These are phyloP conservation scores for Tillandsia fasciculata DNA, from an alignment of 176 grass and related monocot species.

Conservation along the genomic window DNA sequence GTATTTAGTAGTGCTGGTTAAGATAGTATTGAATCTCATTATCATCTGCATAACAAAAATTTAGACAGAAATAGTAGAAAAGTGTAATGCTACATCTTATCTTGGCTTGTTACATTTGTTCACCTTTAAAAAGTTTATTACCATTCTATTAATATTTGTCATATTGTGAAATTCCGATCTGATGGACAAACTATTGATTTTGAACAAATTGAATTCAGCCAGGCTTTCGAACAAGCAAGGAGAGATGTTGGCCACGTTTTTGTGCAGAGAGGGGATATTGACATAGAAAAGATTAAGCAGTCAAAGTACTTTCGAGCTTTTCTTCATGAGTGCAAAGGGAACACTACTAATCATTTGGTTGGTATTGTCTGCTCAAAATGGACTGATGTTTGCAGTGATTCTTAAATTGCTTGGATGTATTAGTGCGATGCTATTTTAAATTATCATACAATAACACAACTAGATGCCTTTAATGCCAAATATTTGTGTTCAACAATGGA, in stretches of 20 bases:
- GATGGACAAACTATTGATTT: constrained; percentile 1
- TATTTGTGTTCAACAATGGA: no score
- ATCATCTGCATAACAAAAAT: no score
- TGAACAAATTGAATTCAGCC: constrained; percentile 40
- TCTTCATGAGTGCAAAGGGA: constrained; percentile 39
- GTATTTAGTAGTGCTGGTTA: no score
- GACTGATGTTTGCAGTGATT: constrained; percentile 11
- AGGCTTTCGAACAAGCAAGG: constrained; percentile 62
- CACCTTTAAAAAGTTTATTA: no score
- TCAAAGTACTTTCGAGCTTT: constrained; percentile 60
- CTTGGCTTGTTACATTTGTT: no score
- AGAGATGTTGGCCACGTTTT: constrained; percentile 50
- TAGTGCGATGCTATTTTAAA: not conserved
- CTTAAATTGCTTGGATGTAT: constrained; percentile 7
- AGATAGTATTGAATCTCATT: no score
- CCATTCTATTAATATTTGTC: no score
- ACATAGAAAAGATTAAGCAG: constrained; percentile 63
- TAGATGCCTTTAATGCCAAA: no score
- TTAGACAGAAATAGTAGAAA: no score
- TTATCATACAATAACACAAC: no score
- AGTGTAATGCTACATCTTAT: no score
- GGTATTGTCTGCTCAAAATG: not conserved
- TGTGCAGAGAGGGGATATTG: constrained; percentile 39
- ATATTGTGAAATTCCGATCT: no score
- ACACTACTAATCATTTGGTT: constrained; percentile 45